Base-by-base conservation (phyloP, 192 early-diverging fungal species). In the Chytriomyces confervae region DNA sequence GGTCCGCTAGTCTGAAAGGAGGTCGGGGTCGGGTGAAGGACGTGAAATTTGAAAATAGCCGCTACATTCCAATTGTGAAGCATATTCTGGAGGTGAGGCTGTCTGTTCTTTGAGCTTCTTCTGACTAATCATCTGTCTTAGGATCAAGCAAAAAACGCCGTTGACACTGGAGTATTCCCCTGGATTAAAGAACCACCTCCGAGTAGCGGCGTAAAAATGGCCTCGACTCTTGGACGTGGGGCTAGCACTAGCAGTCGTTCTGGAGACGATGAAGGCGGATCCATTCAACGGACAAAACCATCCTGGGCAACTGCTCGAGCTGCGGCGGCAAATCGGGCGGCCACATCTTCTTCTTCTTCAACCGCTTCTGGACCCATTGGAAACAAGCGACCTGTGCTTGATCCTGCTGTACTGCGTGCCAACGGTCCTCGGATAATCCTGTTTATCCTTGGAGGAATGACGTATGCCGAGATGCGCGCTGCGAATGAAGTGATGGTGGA, bases 51-150 rank as follows among this genome's bases (percentile, higher is more conserved):
- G 94, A 95, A 29, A 81, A 92, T 69, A 88, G 87, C 29, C 88
- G 94, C 68, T 96, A 92, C 77, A 88, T 91, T 24, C 93, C 95
- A 3, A 85, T 87, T 36, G 68, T 93, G 5, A 91, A 92, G 67
- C 84, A 89, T 77, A 83, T 94, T 57, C 71, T 89, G 43, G 87
- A 92, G 78, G 78, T 83, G 43, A 16, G 44, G 20, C 7, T 49
- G 8, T 1, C 23, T 70, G 27, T 44, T 16, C 3, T 67, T 44
- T 77, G 23, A 43, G 18, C 10, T 78, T 57, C n/a, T 11, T 61
- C 5, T 23, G 11, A 24, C 10, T 18, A 4, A 18, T 16, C 62
- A 23, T 4, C 5, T 24, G 43, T 9, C 0, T 62, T 51, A 82
- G 75, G 86, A 89, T 69, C 80, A 84, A 50, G 48, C 82, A 24